phyloP scores from a whole-genome alignment of 768 basidiomycete species.

The Collybia mongolica region DNA sequence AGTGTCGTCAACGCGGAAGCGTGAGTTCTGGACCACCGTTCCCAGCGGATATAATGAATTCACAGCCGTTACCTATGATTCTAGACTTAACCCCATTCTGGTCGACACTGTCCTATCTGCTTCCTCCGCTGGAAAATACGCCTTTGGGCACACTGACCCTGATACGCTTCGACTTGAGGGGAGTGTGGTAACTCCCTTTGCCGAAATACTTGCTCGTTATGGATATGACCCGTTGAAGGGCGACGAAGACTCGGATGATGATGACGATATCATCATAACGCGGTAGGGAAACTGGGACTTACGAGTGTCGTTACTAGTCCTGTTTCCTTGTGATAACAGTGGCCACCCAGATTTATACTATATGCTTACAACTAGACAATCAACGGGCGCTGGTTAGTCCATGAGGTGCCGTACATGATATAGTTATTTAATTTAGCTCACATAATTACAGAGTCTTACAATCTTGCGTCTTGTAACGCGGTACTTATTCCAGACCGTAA shows the following conservation, averaged over 20 bases:
- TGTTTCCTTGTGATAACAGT: no score
- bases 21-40: neutral
- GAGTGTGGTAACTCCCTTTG: conserved; percentile 2
- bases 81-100: conserved; percentile 1
- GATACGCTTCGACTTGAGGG: neutral
- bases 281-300: neutral
- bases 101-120: conserved; percentile 1
- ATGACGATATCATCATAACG: neutral
- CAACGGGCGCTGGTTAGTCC: no score
- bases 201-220: conserved; percentile 1
- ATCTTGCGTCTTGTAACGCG: no score
- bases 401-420: no score
- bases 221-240: neutral
- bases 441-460: no score
- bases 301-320: no score
- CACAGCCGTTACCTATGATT: neutral
- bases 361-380: no score
- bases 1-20: neutral
- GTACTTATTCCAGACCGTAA: no score
- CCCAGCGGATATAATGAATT: no score
- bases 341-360: no score
- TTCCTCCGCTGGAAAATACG: neutral
- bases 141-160: neutral
- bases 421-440: no score
- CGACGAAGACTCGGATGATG: neutral